Percentiles rank a stretch among this genome's conserved stretches.
These are phyloP conservation scores for Friedmanniomyces endolithicus DNA, from an alignment of 495 filamentous ascomycete genomes.

Conservation along the genomic window DNA sequence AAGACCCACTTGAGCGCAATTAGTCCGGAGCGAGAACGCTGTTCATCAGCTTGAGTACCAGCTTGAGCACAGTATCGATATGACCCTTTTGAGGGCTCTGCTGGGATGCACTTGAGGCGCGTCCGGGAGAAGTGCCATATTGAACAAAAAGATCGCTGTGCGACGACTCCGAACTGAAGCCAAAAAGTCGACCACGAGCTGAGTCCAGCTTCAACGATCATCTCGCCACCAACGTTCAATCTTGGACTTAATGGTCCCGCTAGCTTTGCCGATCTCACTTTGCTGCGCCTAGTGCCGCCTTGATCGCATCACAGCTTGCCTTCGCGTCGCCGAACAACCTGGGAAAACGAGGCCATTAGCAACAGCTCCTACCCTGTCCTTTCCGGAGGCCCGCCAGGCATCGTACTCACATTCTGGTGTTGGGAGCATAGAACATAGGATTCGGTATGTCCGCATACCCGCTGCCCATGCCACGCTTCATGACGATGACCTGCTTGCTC, in stretches of 20 bases:
- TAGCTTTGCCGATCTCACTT: conserved; percentile 1
- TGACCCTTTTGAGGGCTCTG: no score
- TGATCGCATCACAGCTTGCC: conserved; percentile 49
- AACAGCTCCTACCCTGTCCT: background rate
- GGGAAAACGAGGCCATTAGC: conserved; percentile 39
- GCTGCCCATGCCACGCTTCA: conserved; percentile 72
- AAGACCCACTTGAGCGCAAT: no score
- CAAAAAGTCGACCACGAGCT: no score
- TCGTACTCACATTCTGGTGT: background rate
- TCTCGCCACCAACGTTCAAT: no score
- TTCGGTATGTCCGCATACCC: conserved; percentile 80
- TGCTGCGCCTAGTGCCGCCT: conserved; percentile 14
- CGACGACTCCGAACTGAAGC: no score
- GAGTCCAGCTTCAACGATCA: no score
- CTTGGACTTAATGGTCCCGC: background rate
- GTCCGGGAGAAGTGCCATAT: no score
- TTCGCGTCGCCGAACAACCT: conserved; percentile 82
- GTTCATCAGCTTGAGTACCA: no score
- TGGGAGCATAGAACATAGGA: conserved; percentile 78
- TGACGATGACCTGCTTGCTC: conserved; percentile 76
- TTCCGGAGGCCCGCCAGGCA: background rate
- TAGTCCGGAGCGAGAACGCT: no score
- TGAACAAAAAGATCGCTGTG: no score
- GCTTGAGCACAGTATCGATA: no score
- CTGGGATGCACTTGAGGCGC: no score